Base-by-base conservation (phyloP, 169 alveolate species). In the Theileria equi region DNA sequence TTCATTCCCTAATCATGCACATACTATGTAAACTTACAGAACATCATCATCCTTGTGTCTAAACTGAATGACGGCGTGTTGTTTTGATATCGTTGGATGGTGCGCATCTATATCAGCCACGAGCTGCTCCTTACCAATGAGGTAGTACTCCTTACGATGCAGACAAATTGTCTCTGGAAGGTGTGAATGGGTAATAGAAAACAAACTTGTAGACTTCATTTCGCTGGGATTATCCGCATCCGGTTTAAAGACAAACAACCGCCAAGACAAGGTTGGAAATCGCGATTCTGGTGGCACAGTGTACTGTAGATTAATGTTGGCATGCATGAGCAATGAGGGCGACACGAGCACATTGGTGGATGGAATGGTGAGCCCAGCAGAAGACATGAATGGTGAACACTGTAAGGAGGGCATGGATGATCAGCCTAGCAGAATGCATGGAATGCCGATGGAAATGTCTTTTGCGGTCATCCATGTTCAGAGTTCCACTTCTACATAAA, bases 51-150 rank as follows among this genome's bases (percentile, higher is more conserved):
- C 82, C 25, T 73, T 77, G 49, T 70, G 81, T 60, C 98, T 84
- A 78, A 89, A 95, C 72, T 95, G 97, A 38, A 97, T 93, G n/a
- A 95, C 99, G 7, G 98, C 98, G 77, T 97, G 99, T 71, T 97
- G 98, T 43, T 89, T 89, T 3, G 97, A 92, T 19, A 93, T 79
- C 17, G 97, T 84, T 5, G 91, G 90, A 59, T 96, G 93, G 48
- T 82, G 84, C 23, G 94, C 53, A 23, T 69, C 55, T 19, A 97
- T 91, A 78, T 96, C 97, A 32, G 92, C 94, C 16, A 95, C 93
- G 62, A 95, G 77, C 21, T 58, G 65, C 63, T 96, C 99, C 78
- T 92, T 94, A n/a, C 99, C 99, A 57, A 92, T 65, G 52, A 92
- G 53, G 71, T 89, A 90, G 53, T 76, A 70, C 32, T 88, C 84